Evolutionary conservation across 495 filamentous ascomycete species (phyloP), one percentile per base, ranked within the genome.

Genomic region (Xylaria telfairii): DNA sequence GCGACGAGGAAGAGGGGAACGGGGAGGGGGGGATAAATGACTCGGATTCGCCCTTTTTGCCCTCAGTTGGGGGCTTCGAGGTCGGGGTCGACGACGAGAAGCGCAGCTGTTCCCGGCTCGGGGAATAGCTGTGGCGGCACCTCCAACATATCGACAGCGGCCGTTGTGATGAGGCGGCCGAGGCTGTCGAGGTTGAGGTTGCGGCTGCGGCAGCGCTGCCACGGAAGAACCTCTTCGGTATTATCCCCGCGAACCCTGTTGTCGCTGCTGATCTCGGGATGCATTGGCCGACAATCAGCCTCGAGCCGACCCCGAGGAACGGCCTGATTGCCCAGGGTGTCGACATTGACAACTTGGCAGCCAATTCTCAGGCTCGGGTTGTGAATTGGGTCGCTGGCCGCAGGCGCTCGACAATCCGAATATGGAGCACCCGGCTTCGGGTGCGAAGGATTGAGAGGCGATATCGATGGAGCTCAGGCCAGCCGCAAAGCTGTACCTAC

Each of bases 241-340:
- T 39, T 17, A 37, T 42, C 51, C 51, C 26, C 17, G 24, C 51
- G 26, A 54, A 13, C 44, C 4, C 67, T 49, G 46, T 59, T 61
- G 39, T 44, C 5, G 67, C 62, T 12, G 73, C 62, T 37, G 73
- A 73, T 30, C 64, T 71, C 56, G 76, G 60, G 15, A 70, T 47
- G 56, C 77, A 75, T 74, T 76, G 76, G 63, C 77, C 76, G 65
- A 75, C 68, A 56, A 78, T 34, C 28, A 76, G 70, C 49, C 76
- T 75, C 69, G 65, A 70, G 65, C 76, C 56, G 70, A 73, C 62
- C 74, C 76, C 76, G 53, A 78, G 67, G 46, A 78, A 57, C 73
- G 76, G 73, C 66, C 70, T 77, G n/a, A 78, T 54, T 53, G 75
- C 76, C 68, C 76, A 68, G 68, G 74, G 53, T 19, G 74, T 72